Evolutionary conservation across 2,329 filamentous ascomycete species (phyloP).

Genomic region (Calonectria multiphialidica): DNA sequence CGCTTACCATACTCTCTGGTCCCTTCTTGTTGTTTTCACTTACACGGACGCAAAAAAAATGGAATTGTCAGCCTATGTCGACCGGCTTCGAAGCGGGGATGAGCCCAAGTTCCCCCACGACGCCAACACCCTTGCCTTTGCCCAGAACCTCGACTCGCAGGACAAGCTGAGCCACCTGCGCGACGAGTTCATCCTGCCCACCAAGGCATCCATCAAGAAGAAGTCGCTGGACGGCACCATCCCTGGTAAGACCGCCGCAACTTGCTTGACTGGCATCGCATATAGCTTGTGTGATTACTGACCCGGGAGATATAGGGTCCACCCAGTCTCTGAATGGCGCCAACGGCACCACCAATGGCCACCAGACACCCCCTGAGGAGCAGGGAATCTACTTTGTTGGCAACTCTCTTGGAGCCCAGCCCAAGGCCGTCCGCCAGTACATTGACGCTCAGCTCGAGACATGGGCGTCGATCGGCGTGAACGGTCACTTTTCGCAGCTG

Average conservation of each 20-base stretch:
- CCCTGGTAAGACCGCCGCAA: slow-evolving; percentile 48
- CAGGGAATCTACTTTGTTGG: slow-evolving; percentile 83
- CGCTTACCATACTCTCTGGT: neutral
- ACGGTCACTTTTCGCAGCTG: slow-evolving; percentile 82
- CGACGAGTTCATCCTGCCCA: slow-evolving; percentile 82
- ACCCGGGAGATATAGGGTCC: slow-evolving; percentile 17
- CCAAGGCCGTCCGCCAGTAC: slow-evolving; percentile 73
- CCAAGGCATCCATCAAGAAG: slow-evolving; percentile 77
- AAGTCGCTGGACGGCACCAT: slow-evolving; percentile 64
- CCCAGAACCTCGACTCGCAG: slow-evolving; percentile 66
- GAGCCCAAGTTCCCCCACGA: slow-evolving; percentile 60
- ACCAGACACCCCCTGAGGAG: slow-evolving; percentile 43
- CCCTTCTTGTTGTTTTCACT: neutral
- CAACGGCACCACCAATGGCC: slow-evolving; percentile 41
- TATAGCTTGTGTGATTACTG: neutral
- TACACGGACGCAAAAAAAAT: slow-evolving; percentile 39
- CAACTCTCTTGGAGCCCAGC: slow-evolving; percentile 90
- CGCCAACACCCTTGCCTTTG: slow-evolving; percentile 62
- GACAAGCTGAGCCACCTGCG: slow-evolving; percentile 73
- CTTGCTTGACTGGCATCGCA: neutral
- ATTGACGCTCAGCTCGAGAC: slow-evolving; percentile 81
- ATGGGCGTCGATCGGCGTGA: slow-evolving; percentile 87
- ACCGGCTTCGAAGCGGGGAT: slow-evolving; percentile 55
- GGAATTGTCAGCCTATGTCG: slow-evolving; percentile 54
- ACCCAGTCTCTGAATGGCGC: slow-evolving; percentile 32